These are phyloP conservation scores for Cyclotella atomus DNA, from an alignment of 108 stramenopile species.

Conservation along the genomic window DNA sequence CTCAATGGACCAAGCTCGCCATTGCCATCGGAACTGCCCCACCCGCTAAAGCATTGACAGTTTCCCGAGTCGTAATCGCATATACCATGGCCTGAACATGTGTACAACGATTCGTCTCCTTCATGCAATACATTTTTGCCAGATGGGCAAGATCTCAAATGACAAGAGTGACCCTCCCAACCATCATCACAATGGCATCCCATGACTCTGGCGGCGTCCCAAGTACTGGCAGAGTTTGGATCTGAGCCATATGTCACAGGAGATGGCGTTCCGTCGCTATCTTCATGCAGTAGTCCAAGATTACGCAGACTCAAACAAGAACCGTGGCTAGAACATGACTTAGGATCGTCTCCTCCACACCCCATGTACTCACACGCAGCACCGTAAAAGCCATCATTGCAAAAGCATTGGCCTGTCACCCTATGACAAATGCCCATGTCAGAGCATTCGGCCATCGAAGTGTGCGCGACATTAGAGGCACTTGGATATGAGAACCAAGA, in stretches of 20 bases:
- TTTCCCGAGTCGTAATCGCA: slow-evolving; percentile 54
- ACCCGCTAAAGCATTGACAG: slow-evolving; percentile 57
- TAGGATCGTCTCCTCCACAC: slow-evolving; percentile 41
- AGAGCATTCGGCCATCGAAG: slow-evolving; percentile 58
- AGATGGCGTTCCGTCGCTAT: slow-evolving; percentile 27
- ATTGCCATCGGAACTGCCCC: slow-evolving; percentile 50
- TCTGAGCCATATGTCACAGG: slow-evolving; percentile 57
- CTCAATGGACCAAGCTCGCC: slow-evolving; percentile 34
- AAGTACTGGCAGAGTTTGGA: slow-evolving; percentile 60
- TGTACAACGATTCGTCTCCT: slow-evolving; percentile 39
- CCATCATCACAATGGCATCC: slow-evolving; percentile 67
- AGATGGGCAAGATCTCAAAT: slow-evolving; percentile 55
- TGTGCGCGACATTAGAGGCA: slow-evolving; percentile 61
- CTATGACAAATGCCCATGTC: slow-evolving; percentile 72
- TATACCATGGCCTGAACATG: slow-evolving; percentile 55
- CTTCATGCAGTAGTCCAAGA: slow-evolving; percentile 45
- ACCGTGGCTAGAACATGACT: slow-evolving; percentile 70
- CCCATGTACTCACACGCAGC: slow-evolving; percentile 76
- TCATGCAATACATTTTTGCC: slow-evolving; percentile 62
- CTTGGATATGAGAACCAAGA: slow-evolving; percentile 61
- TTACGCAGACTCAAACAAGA: slow-evolving; percentile 75
- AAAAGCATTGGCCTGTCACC: slow-evolving; percentile 60
- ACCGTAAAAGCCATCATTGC: slow-evolving; percentile 77
- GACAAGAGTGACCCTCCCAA: slow-evolving; percentile 73
- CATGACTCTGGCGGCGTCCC: slow-evolving; percentile 77